Evolutionary conservation across 1,284 basidiomycete species (phyloP).

Genomic region (Chalciporus sp.): DNA sequence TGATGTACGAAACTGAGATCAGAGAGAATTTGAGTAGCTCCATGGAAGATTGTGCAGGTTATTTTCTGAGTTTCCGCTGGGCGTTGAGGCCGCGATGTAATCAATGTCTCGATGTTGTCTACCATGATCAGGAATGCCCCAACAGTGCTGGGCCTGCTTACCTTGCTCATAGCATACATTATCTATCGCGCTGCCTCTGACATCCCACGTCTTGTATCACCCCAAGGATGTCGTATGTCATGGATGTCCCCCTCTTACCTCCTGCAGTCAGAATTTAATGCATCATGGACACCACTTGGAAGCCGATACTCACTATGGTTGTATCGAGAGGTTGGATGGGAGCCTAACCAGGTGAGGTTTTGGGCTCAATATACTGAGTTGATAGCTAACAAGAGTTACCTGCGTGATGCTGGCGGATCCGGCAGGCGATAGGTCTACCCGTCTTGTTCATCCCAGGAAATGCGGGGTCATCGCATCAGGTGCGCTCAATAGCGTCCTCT

Average conservation of each 20-base stretch:
- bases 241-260: slow-evolving; percentile 95
- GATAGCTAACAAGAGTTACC: slow-evolving; percentile 8
- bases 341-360: slow-evolving; percentile 58
- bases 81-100: background rate
- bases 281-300: slow-evolving; percentile 69
- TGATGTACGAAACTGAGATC: background rate
- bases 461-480: slow-evolving; percentile 93
- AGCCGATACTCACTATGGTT: slow-evolving; percentile 83
- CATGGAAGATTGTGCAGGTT: too few relatives aligned
- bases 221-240: slow-evolving; percentile 95
- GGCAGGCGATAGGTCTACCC: slow-evolving; percentile 55
- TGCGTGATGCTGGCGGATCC: background rate
- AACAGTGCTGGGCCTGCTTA: slow-evolving; percentile 21
- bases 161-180: slow-evolving; percentile 34
- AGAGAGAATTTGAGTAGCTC: too few relatives aligned
- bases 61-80: background rate
- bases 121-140: slow-evolving; percentile 16
- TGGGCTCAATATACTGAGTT: background rate
- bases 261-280: slow-evolving; percentile 62
- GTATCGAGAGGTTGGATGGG: slow-evolving; percentile 91
- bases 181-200: slow-evolving; percentile 45
- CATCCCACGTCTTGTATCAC: slow-evolving; percentile 53
- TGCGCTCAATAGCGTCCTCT: slow-evolving; percentile 93
- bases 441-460: slow-evolving; percentile 98
- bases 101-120: background rate